Evolutionary conservation across 2,329 filamentous ascomycete genomes (phyloP), one percentile per base, ranked within the genome.

Genomic region (Chaetomiaceae sp.): DNA sequence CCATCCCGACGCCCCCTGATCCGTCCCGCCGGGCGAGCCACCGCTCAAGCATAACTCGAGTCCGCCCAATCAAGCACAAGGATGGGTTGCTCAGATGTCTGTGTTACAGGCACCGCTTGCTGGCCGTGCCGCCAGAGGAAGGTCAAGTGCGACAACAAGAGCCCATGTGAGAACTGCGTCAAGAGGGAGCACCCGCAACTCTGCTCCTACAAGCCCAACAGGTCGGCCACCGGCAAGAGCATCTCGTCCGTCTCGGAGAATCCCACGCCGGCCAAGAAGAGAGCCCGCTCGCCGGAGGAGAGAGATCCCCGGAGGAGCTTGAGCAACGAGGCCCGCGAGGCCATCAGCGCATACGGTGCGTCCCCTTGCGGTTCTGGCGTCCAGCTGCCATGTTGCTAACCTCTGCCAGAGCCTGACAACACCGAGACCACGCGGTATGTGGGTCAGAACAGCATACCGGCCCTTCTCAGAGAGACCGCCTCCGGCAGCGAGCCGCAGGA

Each of bases 71-170:
- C 22, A 23, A 15, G 17, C 4, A 19, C 17, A 17, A 14, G 15
- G 29, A 37, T 39, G 22, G 5, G n/a, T 39, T 49, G 25, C 53
- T 52, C 44, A 51, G 3, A 17, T 23, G 37, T 46, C 47, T 31
- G 4, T 22, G 38, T 36, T 6, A 7, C 62, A 83, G 80, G 80
- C 54, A 84, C 81, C 38, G 81, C 81, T 4, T 86, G 83, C 63
- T 86, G 82, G 82, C 83, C 83, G 12, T 86, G 83, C 64, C 75
- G 83, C 42, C 83, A 85, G 67, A 76, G 83, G 59, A 85, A 86
- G 69, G 83, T 86, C 37, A 85, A 85, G 69, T 86, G 83, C 66
- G 82, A 85, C 70, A 85, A 85, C 67, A 82, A 84, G 66, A 78
- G 83, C 63, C 83, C 83, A 0, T 86, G 83, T 67, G 82, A 85